phyloP scores from a whole-genome alignment of 2,329 filamentous ascomycete species.

The Microdochium paspali region DNA sequence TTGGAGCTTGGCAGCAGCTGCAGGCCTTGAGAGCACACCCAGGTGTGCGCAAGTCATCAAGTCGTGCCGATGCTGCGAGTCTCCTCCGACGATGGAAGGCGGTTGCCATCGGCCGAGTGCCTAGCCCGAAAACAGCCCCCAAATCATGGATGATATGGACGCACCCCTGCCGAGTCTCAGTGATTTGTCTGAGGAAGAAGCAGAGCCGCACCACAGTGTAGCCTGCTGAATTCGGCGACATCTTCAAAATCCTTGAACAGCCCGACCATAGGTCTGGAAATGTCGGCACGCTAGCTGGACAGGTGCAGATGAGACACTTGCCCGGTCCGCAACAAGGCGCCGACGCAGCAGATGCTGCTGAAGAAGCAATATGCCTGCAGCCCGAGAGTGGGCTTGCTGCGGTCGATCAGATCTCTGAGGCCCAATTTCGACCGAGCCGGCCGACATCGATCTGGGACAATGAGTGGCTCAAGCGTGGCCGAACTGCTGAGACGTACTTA shows the following conservation, averaged over 20 bases:
- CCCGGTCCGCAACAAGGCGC: background rate
- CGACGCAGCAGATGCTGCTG: background rate
- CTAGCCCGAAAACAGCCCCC: background rate
- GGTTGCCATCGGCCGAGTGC: background rate
- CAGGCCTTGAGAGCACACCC: too few relatives aligned
- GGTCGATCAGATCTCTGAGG: too few relatives aligned
- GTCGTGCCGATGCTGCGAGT: too few relatives aligned
- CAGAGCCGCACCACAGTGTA: background rate
- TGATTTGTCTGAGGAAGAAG: background rate
- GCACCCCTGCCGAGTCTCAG: background rate
- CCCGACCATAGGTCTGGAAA: too few relatives aligned
- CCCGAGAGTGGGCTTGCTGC: too few relatives aligned
- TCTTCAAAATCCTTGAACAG: too few relatives aligned
- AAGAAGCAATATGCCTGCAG: background rate
- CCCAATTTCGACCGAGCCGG: too few relatives aligned
- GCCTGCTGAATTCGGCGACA: too few relatives aligned
- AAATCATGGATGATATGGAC: background rate
- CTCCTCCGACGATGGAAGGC: background rate
- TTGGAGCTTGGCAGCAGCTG: too few relatives aligned
- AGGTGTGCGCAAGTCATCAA: too few relatives aligned
- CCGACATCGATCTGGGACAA: too few relatives aligned
- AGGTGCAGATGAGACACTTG: background rate
- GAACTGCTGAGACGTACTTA: too few relatives aligned
- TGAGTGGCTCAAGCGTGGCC: background rate
- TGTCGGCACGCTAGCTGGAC: background rate